Base-by-base conservation (phyloP, 148 eudicot species). In the Pharnaceum exiguum region DNA sequence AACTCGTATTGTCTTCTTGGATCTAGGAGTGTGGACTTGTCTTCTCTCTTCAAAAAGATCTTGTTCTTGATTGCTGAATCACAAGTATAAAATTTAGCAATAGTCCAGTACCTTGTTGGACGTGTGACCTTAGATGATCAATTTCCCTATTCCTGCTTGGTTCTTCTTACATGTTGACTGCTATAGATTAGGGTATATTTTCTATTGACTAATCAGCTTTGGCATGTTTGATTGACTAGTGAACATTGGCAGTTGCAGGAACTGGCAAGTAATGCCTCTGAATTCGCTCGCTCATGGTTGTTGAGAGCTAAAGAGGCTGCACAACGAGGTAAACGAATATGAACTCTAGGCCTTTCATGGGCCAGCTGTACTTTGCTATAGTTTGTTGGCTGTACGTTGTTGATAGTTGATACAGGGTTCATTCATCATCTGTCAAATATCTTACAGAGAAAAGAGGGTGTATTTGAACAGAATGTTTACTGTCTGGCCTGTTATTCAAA, bases 241-340 rank as follows among this genome's bases (percentile, higher is more conserved):
- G 60, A 62, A 51, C 40, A 38, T 38, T 72, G 32, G 32, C 78
- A 87, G 95, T 68, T 87, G 52, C 77, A 68, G 71, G 85, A 74
- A 42, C 71, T 75, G 77, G 64, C 77, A 26, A 60, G 25, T 59
- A 81, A 68, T 68, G 95, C 85, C 10, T 85, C 81, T 18, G 82
- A 70, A 27, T 79, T 51, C 75, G 90, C 83, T 71, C 77, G 67
- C 53, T 57, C 51, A 53, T 87, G 95, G 95, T 39, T 87, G 78
- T 59, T 29, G 43, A 73, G 50, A 33, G 95, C 90, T 53, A 84
- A 84, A 71, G 85, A 75, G 55, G 90, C 82, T 43, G 83, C 87
- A 56, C 78, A 63, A 32, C 87, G 68, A 79, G 90, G 95, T 84
- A 73, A 60, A 54, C 51, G 19, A 12, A 9, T 12, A 56, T 22